Evolutionary conservation across 2,329 filamentous ascomycete genomes (phyloP).

Genomic region (Alternaria triticina): DNA sequence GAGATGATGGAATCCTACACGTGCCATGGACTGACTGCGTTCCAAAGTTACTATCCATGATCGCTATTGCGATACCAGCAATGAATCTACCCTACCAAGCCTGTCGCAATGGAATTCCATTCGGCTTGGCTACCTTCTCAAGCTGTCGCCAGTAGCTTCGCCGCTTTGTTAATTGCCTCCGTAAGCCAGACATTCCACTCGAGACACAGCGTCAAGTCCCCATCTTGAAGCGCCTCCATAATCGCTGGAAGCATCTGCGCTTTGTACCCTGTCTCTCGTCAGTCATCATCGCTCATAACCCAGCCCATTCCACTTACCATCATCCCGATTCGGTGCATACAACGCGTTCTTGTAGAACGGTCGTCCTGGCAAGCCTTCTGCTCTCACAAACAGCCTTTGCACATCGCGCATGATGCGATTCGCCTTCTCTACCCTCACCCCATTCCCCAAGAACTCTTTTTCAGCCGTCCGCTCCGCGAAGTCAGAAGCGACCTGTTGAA

Average conservation of each 20-base stretch:
- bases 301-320: too few species aligned
- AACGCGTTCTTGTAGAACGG: conserved; percentile 15
- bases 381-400: conserved; percentile 9
- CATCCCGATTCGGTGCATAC: conserved; percentile 14
- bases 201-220: conserved; percentile 2
- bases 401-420: conserved; percentile 6
- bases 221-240: conserved; percentile 11
- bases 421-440: background rate
- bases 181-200: conserved; percentile 1
- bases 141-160: background rate
- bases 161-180: background rate
- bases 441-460: background rate
- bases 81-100: rapidly evolving
- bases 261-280: conserved; percentile 1
- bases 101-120: too few species aligned
- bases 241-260: conserved; percentile 8
- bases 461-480: background rate
- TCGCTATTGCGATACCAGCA: background rate
- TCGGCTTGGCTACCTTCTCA: background rate
- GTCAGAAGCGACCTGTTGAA: background rate
- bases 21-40: background rate
- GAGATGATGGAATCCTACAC: background rate
- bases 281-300: too few species aligned
- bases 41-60: background rate
- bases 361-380: conserved; percentile 7